Base-by-base conservation (phyloP, 164 flowering plant species). In the Tetrastigma voinierianum region DNA sequence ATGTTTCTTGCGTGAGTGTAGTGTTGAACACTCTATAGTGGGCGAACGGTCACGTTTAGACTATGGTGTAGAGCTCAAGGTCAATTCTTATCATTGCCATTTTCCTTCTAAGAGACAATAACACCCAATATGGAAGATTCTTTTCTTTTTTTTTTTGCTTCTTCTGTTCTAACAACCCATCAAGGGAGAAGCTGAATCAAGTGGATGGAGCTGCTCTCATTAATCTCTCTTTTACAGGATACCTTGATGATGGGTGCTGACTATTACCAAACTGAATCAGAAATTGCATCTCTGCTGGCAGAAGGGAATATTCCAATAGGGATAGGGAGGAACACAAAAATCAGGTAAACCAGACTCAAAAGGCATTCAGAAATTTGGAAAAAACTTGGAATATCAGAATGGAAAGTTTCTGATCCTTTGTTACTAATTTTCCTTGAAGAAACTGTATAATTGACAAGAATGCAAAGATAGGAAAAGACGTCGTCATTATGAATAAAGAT, bases 161-260 rank as follows among this genome's bases (percentile, higher is more conserved):
- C 59, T 48, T 13, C 18, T n/a, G 1, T 2, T 9, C 19, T n/a
- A 16, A n/a, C n/a, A n/a, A 15, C 0, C n/a, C 13, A 17, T 59
- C 14, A 25, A 16, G 20, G 19, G 6, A 17, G 57, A 43, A 70
- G 25, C 25, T 48, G 21, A 10, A 57, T 62, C 5, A 12, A 47
- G 55, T 13, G 24, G 16, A 12, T 46, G 18, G 24, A 20, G 1
- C 6, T 57, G 10, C 3, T 10, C 19, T 44, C 23, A 17, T 17
- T 18, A 53, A 19, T 51, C 18, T 65, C 43, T 12, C 19, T 25
- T 62, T 61, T 46, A 23, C 81, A 92, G 97, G 96, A 92, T 69
- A 83, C 97, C 0, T 63, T 92, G 71, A 92, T 92, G 97, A 69
- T 92, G 96, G 97, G 97, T 51, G 94, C 97, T 25, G 96, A 90